Evolutionary conservation across 1,284 basidiomycete genomes (phyloP).

Genomic region (Trametes pubescens): DNA sequence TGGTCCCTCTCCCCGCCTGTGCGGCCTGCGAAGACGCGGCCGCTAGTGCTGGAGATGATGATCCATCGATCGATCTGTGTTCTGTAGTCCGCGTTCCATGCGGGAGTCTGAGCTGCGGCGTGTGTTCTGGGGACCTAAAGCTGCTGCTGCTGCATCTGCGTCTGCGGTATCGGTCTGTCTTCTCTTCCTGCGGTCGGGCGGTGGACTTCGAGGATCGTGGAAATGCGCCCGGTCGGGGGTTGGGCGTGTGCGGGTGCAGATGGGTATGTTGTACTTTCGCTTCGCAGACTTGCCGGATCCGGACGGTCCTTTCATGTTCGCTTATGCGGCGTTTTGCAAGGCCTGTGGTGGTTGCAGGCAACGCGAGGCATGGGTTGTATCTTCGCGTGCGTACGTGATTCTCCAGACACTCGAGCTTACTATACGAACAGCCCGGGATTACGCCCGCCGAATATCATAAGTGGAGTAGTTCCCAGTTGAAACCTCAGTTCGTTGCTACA

Average conservation of each 20-base stretch:
- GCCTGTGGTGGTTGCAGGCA: no score
- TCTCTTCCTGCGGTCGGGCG: neutral
- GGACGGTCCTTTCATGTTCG: constrained; percentile 36
- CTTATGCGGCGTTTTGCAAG: no score
- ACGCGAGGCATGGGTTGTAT: no score
- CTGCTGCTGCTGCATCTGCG: neutral
- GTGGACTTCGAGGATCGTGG: neutral
- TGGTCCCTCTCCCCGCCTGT: neutral
- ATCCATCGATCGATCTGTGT: neutral
- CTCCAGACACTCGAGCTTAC: no score
- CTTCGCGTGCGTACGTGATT: no score
- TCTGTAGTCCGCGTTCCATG: neutral
- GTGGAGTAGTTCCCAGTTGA: no score
- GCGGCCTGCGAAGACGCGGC: neutral
- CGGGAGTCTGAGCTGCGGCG: neutral
- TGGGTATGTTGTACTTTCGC: neutral
- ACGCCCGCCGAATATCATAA: no score
- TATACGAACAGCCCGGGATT: no score
- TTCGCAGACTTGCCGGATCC: neutral
- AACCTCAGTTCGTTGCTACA: no score
- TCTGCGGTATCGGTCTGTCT: neutral
- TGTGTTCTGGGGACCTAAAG: no score
- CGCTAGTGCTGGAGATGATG: neutral
- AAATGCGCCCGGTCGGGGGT: neutral
- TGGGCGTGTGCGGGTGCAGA: neutral